Percentiles rank a stretch among this genome's conserved stretches.
phyloP scores from a whole-genome alignment of 2,329 filamentous ascomycete species.

The Pseudogymnoascus sp. region DNA sequence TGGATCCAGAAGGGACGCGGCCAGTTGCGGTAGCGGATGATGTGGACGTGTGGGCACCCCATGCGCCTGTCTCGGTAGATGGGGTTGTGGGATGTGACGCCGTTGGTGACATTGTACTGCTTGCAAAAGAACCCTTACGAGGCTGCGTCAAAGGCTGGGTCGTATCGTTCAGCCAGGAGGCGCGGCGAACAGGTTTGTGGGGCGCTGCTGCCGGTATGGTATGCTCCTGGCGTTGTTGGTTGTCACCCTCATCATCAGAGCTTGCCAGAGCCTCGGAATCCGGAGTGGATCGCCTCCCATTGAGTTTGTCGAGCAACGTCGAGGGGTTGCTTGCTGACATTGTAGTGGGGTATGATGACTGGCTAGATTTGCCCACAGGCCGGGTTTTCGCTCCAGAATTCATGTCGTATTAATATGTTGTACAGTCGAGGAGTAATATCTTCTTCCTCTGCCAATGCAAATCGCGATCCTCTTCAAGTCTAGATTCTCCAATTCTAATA shows the following conservation, averaged over 20 bases:
- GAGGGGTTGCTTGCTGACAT: conserved; percentile 55
- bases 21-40: conserved; percentile 34
- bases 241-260: conserved; percentile 83
- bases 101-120: conserved; percentile 67
- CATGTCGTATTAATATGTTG: conserved; percentile 12
- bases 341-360: conserved; percentile 31
- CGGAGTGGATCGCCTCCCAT: conserved; percentile 74
- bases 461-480: neutral
- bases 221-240: conserved; percentile 44
- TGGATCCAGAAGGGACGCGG: conserved; percentile 36
- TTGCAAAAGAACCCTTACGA: conserved; percentile 69
- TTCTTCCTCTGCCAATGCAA: neutral
- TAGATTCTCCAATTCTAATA: conserved; percentile 10
- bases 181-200: conserved; percentile 58
- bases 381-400: conserved; percentile 27
- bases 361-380: conserved; percentile 41
- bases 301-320: conserved; percentile 64
- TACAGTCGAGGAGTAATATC: conserved; percentile 1
- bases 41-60: conserved; percentile 46
- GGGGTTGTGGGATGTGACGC: conserved; percentile 76
- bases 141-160: conserved; percentile 50
- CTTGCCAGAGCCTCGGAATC: conserved; percentile 91
- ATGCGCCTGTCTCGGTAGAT: conserved; percentile 52
- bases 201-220: conserved; percentile 40
- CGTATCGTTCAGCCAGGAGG: conserved; percentile 83